These are phyloP conservation scores for Bretziella fagacearum DNA, from an alignment of 2,329 filamentous ascomycete species.

Conservation along the genomic window DNA sequence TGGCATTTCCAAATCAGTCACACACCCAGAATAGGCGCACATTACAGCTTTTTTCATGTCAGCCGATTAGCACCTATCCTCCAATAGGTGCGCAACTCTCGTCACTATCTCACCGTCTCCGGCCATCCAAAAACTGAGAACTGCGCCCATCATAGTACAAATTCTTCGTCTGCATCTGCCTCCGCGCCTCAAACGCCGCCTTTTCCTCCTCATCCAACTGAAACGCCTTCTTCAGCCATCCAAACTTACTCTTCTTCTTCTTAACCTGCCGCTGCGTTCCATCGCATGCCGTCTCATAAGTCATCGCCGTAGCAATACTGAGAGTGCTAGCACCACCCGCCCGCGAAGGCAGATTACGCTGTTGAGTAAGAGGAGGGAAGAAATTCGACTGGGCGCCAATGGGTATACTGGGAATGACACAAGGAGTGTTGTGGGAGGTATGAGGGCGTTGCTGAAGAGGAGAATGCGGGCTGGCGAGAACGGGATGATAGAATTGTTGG, in stretches of 20 bases:
- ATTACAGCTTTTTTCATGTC: not conserved
- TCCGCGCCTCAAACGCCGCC: constrained; percentile 39
- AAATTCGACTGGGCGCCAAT: constrained; percentile 18
- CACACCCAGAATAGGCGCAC: not conserved
- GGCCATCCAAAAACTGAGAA: constrained; percentile 40
- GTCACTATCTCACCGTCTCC: constrained; percentile 15
- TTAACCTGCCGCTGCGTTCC: constrained; percentile 30
- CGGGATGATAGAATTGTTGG: constrained; percentile 41
- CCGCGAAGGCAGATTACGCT: constrained; percentile 34
- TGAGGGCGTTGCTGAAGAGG: constrained; percentile 43
- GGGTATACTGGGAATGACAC: constrained; percentile 6
- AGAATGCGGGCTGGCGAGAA: constrained; percentile 45
- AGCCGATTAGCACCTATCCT: not conserved
- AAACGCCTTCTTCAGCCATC: constrained; percentile 53
- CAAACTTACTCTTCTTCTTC: constrained; percentile 51
- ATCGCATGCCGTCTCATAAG: constrained; percentile 23
- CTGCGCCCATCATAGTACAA: constrained; percentile 34
- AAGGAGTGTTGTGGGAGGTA: constrained; percentile 26
- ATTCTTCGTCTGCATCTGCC: constrained; percentile 27
- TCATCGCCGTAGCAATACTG: constrained; percentile 35
- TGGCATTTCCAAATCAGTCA: no score
- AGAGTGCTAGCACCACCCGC: constrained; percentile 38
- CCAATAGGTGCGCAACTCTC: not conserved
- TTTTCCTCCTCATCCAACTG: constrained; percentile 47
- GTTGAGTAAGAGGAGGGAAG: constrained; percentile 19